Evolutionary conservation across 2,329 filamentous ascomycete species (phyloP).

Genomic region (Canariomyces notabilis): DNA sequence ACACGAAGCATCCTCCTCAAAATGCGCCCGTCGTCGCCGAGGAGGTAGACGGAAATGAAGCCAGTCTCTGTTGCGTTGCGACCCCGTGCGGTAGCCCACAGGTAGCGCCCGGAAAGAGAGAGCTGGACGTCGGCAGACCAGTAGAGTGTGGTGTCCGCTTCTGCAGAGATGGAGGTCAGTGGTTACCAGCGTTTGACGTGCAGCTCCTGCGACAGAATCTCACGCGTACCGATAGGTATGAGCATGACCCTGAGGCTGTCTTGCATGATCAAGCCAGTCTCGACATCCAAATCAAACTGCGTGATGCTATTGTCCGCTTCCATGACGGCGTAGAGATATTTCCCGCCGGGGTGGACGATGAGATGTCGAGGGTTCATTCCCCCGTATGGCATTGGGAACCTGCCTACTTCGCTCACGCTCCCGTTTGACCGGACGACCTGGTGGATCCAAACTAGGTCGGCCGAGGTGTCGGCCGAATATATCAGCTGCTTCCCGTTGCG

Average conservation of each 20-base stretch:
- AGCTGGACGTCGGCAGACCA: slow-evolving; percentile 24
- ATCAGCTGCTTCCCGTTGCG: slow-evolving; percentile 1
- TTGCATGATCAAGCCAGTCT: slow-evolving; percentile 1
- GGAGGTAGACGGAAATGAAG: slow-evolving; percentile 19
- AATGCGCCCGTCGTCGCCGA: slow-evolving; percentile 14
- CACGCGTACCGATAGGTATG: slow-evolving; percentile 12
- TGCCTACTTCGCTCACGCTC: background rate
- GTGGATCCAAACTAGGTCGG: slow-evolving; percentile 23
- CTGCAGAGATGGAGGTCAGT: background rate
- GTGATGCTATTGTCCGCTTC: slow-evolving; percentile 18
- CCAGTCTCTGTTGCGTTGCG: slow-evolving; percentile 6
- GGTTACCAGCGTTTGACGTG: background rate
- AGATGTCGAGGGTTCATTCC: slow-evolving; percentile 18
- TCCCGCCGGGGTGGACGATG: slow-evolving; percentile 13
- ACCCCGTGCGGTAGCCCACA: slow-evolving; percentile 22
- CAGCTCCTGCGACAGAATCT: no score
- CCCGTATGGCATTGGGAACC: background rate
- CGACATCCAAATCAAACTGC: slow-evolving; percentile 10
- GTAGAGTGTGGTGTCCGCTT: slow-evolving; percentile 10
- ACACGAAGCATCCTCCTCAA: slow-evolving; percentile 18
- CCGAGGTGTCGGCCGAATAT: slow-evolving; percentile 23
- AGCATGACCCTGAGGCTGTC: slow-evolving; percentile 13
- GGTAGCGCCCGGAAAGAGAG: slow-evolving; percentile 16
- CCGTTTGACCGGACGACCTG: slow-evolving; percentile 8
- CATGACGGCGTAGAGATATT: slow-evolving; percentile 21